Percentiles rank a stretch among this genome's conserved stretches.
These are phyloP conservation scores for Penicillium sp. DNA, from an alignment of 2,329 filamentous ascomycete species.

Conservation along the genomic window DNA sequence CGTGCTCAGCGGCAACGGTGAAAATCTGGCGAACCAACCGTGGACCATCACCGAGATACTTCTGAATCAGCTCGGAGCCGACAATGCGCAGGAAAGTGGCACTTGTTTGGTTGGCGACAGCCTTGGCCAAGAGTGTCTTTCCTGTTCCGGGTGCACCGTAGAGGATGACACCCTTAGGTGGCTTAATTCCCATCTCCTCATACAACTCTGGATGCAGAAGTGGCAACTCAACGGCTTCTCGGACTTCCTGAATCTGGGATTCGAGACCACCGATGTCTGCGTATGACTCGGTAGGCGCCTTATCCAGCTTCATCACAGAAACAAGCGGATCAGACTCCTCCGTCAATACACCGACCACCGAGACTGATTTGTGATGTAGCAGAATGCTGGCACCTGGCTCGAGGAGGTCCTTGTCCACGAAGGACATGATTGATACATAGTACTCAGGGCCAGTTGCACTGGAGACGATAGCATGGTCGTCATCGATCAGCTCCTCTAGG, in stretches of 20 bases:
- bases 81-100: constrained; percentile 97
- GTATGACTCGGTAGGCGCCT: constrained; percentile 96
- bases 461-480: constrained; percentile 97
- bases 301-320: constrained; percentile 99
- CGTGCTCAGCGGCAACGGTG: constrained; percentile 89
- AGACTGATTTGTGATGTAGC: constrained; percentile 96
- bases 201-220: constrained; percentile 95
- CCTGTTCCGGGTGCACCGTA: constrained; percentile 97
- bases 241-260: constrained; percentile 92
- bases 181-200: constrained; percentile 99
- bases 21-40: constrained; percentile 91
- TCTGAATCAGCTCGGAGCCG: constrained; percentile 95
- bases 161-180: constrained; percentile 97
- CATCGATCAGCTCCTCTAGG: constrained; percentile 97
- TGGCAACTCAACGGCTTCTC: constrained; percentile 94
- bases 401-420: constrained; percentile 97
- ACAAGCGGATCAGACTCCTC: constrained; percentile 95
- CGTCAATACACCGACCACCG: constrained; percentile 94
- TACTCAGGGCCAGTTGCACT: constrained; percentile 97
- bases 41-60: constrained; percentile 95
- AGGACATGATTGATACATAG: constrained; percentile 99
- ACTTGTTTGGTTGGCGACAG: constrained; percentile 97
- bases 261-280: constrained; percentile 98
- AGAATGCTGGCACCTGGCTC: constrained; percentile 95
- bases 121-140: constrained; percentile 94